phyloP scores from a whole-genome alignment of 441 rosid species.

The Lepidium campestre region DNA sequence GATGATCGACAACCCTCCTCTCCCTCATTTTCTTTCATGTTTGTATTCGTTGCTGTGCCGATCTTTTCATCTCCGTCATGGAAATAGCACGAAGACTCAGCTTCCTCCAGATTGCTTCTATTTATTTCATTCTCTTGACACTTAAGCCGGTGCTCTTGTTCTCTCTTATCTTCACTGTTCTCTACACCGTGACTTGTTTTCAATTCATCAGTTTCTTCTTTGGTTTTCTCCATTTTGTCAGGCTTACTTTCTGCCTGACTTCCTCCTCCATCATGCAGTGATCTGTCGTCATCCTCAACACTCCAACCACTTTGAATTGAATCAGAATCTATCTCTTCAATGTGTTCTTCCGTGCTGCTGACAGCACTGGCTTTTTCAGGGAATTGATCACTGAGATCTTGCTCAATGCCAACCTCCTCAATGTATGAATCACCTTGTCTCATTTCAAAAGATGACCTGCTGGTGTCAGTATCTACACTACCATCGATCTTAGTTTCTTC shows the following conservation, averaged over 20 bases:
- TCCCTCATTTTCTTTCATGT: slow-evolving; percentile 25
- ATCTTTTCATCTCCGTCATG: slow-evolving; percentile 13
- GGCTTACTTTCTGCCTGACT: slow-evolving; percentile 8
- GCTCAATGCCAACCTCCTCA: slow-evolving; percentile 29
- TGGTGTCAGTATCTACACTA: slow-evolving; percentile 26
- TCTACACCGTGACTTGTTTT: slow-evolving; percentile 7
- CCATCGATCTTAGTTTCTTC: slow-evolving; percentile 17
- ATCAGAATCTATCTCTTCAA: slow-evolving; percentile 40
- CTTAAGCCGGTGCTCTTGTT: slow-evolving; percentile 29
- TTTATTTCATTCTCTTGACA: slow-evolving; percentile 29
- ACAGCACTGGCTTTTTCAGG: slow-evolving; percentile 26
- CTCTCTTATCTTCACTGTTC: slow-evolving; percentile 21
- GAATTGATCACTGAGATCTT: slow-evolving; percentile 29
- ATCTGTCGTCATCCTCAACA: slow-evolving; percentile 28
- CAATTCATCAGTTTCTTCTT: slow-evolving; percentile 14
- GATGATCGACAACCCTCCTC: slow-evolving; percentile 33
- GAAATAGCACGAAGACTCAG: slow-evolving; percentile 19
- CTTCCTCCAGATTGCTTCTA: slow-evolving; percentile 27
- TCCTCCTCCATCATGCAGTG: slow-evolving; percentile 18
- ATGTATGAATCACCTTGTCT: slow-evolving; percentile 20
- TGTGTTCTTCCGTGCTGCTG: slow-evolving; percentile 30
- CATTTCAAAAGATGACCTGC: slow-evolving; percentile 29
- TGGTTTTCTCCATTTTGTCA: slow-evolving; percentile 32
- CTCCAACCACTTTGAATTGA: slow-evolving; percentile 37
- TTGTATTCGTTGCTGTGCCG: background rate